Conservation (phyloP, 768 basidiomycete species). For the Russula olivacea region DNA sequence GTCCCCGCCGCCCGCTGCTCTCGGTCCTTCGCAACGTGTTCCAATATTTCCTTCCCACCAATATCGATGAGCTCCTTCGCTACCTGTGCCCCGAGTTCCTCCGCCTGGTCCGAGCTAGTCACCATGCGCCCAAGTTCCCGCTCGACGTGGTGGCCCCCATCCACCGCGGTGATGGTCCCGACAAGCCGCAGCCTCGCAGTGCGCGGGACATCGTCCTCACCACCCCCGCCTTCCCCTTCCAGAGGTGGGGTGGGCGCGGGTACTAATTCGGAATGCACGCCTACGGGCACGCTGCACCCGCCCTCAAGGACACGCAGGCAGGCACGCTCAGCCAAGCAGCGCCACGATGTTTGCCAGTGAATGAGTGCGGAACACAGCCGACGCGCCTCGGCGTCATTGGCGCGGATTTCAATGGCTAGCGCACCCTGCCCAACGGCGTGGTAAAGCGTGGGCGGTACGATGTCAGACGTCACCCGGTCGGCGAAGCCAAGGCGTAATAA, state of each 20-base stretch:
- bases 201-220: constrained; percentile 23
- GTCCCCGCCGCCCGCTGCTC: constrained; percentile 38
- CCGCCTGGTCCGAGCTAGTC: constrained; percentile 50
- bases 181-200: constrained; percentile 49
- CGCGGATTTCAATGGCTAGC: constrained; percentile 77
- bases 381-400: constrained; percentile 53
- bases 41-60: constrained; percentile 76
- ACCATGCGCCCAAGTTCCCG: constrained; percentile 52
- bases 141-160: constrained; percentile 68
- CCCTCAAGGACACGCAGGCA: constrained; percentile 89
- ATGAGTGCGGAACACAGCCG: constrained; percentile 62
- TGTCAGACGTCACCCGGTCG: constrained; percentile 67
- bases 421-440: constrained; percentile 96
- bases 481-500: constrained; percentile 73
- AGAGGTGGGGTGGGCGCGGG: constrained; percentile 25
- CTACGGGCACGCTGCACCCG: constrained; percentile 96
- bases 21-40: constrained; percentile 73
- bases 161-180: constrained; percentile 80
- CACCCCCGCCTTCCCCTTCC: constrained; percentile 24
- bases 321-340: constrained; percentile 77
- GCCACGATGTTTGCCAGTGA: constrained; percentile 73
- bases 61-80: constrained; percentile 57
- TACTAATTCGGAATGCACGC: constrained; percentile 54
- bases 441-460: constrained; percentile 69
- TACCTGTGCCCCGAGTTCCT: constrained; percentile 58